Percentiles rank a stretch among this genome's conserved stretches.
Conservation (phyloP, 2,329 filamentous ascomycete species). For the Calycina herbarum region DNA sequence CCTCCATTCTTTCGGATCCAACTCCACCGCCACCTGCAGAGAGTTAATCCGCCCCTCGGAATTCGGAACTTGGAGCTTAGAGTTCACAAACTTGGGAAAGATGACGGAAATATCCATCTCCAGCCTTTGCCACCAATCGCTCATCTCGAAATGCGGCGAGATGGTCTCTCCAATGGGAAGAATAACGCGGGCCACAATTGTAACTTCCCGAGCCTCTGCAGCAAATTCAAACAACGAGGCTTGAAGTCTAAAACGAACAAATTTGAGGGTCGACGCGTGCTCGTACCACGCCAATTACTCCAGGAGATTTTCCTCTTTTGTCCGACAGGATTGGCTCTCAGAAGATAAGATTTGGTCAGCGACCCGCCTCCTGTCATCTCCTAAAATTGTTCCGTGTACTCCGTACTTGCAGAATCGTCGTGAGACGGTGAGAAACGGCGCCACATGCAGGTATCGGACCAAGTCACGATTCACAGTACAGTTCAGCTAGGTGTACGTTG, state of each 20-base stretch:
- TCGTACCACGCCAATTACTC: background rate
- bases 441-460: background rate
- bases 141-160: too few species aligned
- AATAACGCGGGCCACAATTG: too few species aligned
- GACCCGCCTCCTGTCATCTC: slow-evolving; percentile 5
- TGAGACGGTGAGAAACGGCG: background rate
- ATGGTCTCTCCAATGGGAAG: too few species aligned
- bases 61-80: too few species aligned
- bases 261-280: background rate
- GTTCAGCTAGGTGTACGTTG: background rate
- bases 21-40: too few species aligned
- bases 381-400: background rate
- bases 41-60: too few species aligned
- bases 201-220: too few species aligned
- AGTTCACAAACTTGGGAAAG: too few species aligned
- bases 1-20: too few species aligned
- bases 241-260: background rate
- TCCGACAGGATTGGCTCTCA: background rate
- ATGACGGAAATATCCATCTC: too few species aligned
- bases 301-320: background rate
- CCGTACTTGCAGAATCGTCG: background rate
- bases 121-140: too few species aligned
- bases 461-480: background rate
- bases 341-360: background rate
- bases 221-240: background rate